Conservation (phyloP, 2,329 filamentous ascomycete species). For the Venturia aucupariae region DNA sequence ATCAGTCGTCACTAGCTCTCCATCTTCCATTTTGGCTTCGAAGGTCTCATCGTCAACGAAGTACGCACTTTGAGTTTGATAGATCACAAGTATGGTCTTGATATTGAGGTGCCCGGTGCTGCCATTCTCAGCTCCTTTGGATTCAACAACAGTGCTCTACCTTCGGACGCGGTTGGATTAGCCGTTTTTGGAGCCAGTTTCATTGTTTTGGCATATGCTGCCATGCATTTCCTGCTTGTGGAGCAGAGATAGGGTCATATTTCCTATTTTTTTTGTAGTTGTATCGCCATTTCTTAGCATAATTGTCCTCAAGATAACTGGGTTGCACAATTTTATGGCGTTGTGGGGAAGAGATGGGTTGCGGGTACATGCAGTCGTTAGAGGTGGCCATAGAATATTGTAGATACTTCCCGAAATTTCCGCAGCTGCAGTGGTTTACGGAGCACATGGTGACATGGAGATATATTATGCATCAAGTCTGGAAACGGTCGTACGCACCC, state of each 20-base stretch:
- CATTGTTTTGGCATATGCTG: conserved; percentile 75
- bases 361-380: background rate
- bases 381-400: background rate
- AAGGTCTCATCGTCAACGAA: conserved; percentile 94
- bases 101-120: conserved; percentile 91
- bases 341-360: background rate
- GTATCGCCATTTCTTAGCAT: background rate
- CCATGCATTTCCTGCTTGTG: conserved; percentile 88
- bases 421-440: no score
- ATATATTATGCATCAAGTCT: no score
- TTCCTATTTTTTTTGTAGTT: background rate
- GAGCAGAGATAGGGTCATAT: conserved; percentile 59
- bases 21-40: conserved; percentile 97
- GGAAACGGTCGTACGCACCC: no score
- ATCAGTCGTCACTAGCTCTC: conserved; percentile 51
- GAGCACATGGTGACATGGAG: no score
- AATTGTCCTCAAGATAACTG: background rate
- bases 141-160: conserved; percentile 79
- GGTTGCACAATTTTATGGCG: background rate
- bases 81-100: conserved; percentile 90
- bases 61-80: conserved; percentile 81
- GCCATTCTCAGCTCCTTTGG: conserved; percentile 92
- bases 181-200: conserved; percentile 76
- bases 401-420: background rate
- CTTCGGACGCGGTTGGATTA: conserved; percentile 73